Conservation (phyloP, 1,139 yeast genomes). For the Zygoascus sp. region DNA sequence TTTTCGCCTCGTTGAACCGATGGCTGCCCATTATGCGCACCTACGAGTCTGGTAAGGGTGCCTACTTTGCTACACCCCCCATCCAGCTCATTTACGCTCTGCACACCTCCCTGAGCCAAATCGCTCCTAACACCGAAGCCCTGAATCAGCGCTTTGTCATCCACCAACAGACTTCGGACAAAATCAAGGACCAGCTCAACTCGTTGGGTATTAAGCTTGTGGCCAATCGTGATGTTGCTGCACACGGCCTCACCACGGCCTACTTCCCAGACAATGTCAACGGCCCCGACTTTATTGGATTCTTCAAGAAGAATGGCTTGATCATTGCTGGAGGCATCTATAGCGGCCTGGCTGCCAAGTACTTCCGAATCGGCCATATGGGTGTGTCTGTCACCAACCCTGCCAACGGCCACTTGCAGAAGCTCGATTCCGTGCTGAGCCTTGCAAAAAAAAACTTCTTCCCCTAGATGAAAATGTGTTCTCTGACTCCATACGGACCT, state of each 20-base stretch:
- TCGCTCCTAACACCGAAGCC: slow-evolving; percentile 49
- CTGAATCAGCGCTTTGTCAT: slow-evolving; percentile 59
- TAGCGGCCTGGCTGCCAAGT: slow-evolving; percentile 71
- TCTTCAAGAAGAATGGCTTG: slow-evolving; percentile 64
- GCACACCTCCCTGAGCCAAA: slow-evolving; percentile 70
- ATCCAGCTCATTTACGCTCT: slow-evolving; percentile 81
- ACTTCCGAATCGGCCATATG: slow-evolving; percentile 96
- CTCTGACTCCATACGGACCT: neutral
- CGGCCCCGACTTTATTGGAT: slow-evolving; percentile 58
- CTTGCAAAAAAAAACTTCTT: slow-evolving; percentile 8
- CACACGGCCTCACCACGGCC: slow-evolving; percentile 84
- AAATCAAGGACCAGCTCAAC: slow-evolving; percentile 56
- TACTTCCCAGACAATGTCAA: slow-evolving; percentile 75
- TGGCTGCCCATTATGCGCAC: slow-evolving; percentile 90
- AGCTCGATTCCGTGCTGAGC: slow-evolving; percentile 8
- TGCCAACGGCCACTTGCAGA: slow-evolving; percentile 42
- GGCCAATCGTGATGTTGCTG: slow-evolving; percentile 61
- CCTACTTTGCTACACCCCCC: slow-evolving; percentile 93
- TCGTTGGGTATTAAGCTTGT: slow-evolving; percentile 64
- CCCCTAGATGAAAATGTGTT: neutral
- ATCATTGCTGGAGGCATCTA: slow-evolving; percentile 90
- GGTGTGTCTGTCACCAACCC: slow-evolving; percentile 56
- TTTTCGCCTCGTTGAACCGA: slow-evolving; percentile 70
- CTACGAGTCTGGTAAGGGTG: slow-evolving; percentile 75
- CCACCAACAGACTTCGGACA: slow-evolving; percentile 58